Conservation (phyloP, 305 asterid species). For the Fraxinus paxiana region DNA sequence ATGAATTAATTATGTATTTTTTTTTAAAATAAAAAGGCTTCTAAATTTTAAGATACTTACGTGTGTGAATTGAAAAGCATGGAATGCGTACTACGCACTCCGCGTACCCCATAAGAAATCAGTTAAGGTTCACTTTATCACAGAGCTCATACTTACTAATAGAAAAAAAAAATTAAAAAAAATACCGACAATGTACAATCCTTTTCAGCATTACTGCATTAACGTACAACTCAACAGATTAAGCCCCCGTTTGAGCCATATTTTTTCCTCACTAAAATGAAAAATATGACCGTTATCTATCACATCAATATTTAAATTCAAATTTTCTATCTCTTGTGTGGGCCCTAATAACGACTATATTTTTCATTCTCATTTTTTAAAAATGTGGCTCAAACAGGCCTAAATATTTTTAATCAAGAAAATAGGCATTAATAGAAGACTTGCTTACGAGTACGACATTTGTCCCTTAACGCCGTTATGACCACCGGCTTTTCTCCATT, state of each 20-base stretch:
- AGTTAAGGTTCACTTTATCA: not conserved
- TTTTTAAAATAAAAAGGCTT: not conserved
- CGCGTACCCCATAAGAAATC: slow-evolving; percentile 46
- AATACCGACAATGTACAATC: slow-evolving; percentile 22
- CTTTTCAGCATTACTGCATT: not conserved
- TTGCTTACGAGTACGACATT: slow-evolving; percentile 1
- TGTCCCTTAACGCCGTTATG: slow-evolving; percentile 40
- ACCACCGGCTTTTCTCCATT: slow-evolving; percentile 1
- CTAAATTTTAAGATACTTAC: slow-evolving; percentile 25
- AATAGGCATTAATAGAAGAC: not conserved
- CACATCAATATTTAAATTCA: too few species aligned
- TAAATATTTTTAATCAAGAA: not conserved
- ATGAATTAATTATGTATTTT: not conserved
- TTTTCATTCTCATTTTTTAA: too few species aligned
- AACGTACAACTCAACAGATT: slow-evolving; percentile 1
- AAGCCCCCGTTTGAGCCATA: too few species aligned
- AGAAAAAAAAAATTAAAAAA: not conserved
- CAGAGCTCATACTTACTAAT: not conserved
- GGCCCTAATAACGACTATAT: too few species aligned
- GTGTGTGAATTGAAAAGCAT: slow-evolving; percentile 28
- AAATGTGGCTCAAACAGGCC: too few species aligned
- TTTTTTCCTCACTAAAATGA: too few species aligned
- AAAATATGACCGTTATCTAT: too few species aligned
- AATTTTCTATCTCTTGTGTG: too few species aligned
- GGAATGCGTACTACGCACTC: slow-evolving; percentile 50